Evolutionary conservation across 1,284 basidiomycete species (phyloP).

Genomic region (Sanguinoderma infundibulare): DNA sequence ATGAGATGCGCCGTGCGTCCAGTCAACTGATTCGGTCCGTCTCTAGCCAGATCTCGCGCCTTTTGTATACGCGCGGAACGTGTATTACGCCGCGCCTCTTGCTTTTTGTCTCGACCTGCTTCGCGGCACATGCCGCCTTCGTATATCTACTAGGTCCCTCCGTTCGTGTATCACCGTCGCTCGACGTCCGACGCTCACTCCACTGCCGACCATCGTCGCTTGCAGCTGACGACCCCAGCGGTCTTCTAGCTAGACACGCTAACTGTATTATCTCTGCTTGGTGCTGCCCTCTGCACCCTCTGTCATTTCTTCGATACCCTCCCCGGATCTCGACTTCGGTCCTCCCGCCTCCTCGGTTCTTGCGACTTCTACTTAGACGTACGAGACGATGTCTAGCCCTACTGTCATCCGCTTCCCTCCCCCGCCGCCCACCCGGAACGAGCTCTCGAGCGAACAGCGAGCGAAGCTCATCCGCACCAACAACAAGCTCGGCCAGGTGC

Average conservation of each 20-base stretch:
- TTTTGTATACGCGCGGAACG: conserved; percentile 5
- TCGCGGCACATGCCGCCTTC: neutral
- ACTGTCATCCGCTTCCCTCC: conserved; percentile 49
- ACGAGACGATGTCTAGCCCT: conserved; percentile 22
- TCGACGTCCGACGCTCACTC: conserved; percentile 15
- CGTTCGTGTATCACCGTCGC: conserved; percentile 5
- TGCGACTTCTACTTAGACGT: conserved; percentile 4
- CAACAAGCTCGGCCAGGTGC: conserved; percentile 62
- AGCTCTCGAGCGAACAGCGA: conserved; percentile 55
- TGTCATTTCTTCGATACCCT: neutral
- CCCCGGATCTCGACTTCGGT: neutral
- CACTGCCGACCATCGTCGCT: neutral
- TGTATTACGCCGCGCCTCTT: neutral
- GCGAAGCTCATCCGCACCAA: conserved; percentile 59
- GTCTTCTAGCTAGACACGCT: conserved; percentile 14
- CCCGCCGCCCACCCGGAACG: conserved; percentile 66
- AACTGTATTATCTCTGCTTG: neutral
- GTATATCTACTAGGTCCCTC: conserved; percentile 1
- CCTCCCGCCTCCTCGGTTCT: neutral
- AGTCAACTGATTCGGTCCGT: neutral
- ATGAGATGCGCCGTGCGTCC: neutral
- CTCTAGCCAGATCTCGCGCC: neutral
- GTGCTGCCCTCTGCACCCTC: neutral
- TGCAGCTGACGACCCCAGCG: conserved; percentile 17
- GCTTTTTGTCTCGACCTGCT: conserved; percentile 1